Evolutionary conservation across 2,329 filamentous ascomycete species (phyloP).

Genomic region (Passalora sequoiae): DNA sequence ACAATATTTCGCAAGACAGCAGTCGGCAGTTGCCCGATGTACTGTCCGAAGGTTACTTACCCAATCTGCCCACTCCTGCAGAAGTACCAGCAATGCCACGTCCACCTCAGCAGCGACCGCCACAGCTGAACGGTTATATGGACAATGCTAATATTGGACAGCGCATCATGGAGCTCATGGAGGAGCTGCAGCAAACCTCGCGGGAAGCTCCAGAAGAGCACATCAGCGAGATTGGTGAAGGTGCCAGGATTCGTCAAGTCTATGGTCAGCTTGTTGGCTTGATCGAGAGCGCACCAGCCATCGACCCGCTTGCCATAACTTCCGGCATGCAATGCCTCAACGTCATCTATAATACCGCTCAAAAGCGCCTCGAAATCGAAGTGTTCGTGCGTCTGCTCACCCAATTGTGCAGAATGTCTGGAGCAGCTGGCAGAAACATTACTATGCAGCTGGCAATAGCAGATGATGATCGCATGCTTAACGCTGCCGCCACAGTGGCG

Average conservation of each 20-base stretch:
- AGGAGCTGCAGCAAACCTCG: conserved; percentile 53
- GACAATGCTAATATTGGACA: conserved; percentile 52
- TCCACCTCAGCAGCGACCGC: conserved; percentile 48
- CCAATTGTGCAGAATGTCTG: conserved; percentile 58
- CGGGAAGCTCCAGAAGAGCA: conserved; percentile 55
- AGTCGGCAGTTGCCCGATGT: conserved; percentile 59
- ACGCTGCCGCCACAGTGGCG: conserved; percentile 56
- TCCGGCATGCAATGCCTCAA: conserved; percentile 45
- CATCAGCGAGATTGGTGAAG: conserved; percentile 52
- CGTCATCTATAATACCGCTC: conserved; percentile 51
- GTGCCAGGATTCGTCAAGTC: conserved; percentile 52
- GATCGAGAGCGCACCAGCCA: conserved; percentile 51
- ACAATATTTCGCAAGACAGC: conserved; percentile 53
- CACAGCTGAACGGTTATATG: conserved; percentile 57
- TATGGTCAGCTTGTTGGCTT: conserved; percentile 54
- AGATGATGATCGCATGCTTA: conserved; percentile 59
- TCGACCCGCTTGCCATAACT: conserved; percentile 52
- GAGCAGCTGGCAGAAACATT: conserved; percentile 51
- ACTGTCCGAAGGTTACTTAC: conserved; percentile 58
- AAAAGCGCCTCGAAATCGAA: conserved; percentile 56
- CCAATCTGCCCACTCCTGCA: conserved; percentile 58
- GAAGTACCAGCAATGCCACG: conserved; percentile 58
- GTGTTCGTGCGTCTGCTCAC: conserved; percentile 57
- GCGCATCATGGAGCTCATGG: conserved; percentile 50
- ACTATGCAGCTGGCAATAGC: conserved; percentile 47